Evolutionary conservation across 306 rosid genomes (phyloP).

Genomic region (Boehmeria nivea): DNA sequence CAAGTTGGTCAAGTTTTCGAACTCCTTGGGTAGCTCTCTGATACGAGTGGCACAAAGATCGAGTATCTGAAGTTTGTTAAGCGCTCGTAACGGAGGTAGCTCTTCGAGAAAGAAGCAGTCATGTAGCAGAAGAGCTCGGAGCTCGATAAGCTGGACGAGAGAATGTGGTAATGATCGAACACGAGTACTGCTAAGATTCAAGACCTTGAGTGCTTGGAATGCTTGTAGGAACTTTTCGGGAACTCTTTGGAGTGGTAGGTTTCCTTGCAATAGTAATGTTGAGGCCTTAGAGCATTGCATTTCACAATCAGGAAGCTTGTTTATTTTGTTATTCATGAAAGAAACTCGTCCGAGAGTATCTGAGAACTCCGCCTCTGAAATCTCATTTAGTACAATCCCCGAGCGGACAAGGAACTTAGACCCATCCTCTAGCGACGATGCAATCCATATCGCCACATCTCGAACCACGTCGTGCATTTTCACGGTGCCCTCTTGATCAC

Average conservation of each 20-base stretch:
- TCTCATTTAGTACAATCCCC: constrained; percentile 11
- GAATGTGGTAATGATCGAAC: constrained; percentile 6
- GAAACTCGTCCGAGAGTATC: constrained; percentile 12
- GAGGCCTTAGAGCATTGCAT: constrained; percentile 10
- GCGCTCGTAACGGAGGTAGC: constrained; percentile 6
- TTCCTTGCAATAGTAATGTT: constrained; percentile 10
- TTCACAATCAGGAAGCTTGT: neutral
- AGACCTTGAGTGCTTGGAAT: constrained; percentile 10
- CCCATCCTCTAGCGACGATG: neutral
- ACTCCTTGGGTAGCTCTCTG: constrained; percentile 10
- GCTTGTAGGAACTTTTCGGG: constrained; percentile 9
- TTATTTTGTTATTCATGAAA: constrained; percentile 12
- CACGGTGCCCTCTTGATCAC: neutral
- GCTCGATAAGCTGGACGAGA: constrained; percentile 7
- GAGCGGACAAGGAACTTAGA: constrained; percentile 7
- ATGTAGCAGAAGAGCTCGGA: constrained; percentile 9
- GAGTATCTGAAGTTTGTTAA: constrained; percentile 12
- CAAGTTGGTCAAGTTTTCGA: constrained; percentile 11
- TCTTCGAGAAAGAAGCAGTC: constrained; percentile 12
- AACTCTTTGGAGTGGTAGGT: neutral
- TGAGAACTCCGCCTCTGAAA: neutral
- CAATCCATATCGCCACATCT: constrained; percentile 20
- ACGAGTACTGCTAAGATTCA: constrained; percentile 6
- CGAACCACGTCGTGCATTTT: constrained; percentile 32
- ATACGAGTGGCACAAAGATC: constrained; percentile 13